Evolutionary conservation across 2,329 filamentous ascomycete species (phyloP).

Genomic region (Claviceps sp.): DNA sequence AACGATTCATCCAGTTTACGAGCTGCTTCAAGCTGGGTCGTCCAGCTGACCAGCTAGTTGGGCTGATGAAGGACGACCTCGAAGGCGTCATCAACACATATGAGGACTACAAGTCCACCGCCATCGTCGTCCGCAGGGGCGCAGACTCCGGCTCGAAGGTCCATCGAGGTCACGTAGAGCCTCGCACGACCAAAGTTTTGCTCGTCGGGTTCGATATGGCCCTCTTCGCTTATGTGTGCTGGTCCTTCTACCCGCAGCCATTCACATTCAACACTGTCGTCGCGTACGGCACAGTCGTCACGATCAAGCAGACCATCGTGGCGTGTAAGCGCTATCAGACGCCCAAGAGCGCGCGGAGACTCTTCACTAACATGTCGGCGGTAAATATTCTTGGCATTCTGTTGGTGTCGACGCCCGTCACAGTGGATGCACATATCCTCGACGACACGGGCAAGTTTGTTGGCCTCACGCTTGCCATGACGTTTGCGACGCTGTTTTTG

Average conservation of each 20-base stretch:
- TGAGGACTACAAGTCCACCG: slow-evolving; percentile 8
- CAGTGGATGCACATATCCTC: slow-evolving; percentile 7
- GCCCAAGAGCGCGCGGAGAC: slow-evolving; percentile 8
- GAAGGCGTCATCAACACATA: slow-evolving; percentile 10
- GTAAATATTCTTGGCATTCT: slow-evolving; percentile 11
- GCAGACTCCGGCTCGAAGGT: not conserved
- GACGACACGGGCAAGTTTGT: slow-evolving; percentile 7
- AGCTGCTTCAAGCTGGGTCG: slow-evolving; percentile 8
- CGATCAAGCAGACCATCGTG: slow-evolving; percentile 10
- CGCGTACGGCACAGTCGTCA: slow-evolving; percentile 10
- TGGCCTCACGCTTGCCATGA: slow-evolving; percentile 10
- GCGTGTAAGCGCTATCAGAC: slow-evolving; percentile 12
- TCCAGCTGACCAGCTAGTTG: slow-evolving; percentile 10
- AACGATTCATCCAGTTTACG: slow-evolving; percentile 10
- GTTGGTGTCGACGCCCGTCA: slow-evolving; percentile 10
- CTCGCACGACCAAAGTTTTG: slow-evolving; percentile 8
- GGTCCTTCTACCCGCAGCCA: slow-evolving; percentile 11
- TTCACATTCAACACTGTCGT: slow-evolving; percentile 12
- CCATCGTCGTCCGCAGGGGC: not conserved
- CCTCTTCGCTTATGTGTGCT: slow-evolving; percentile 11
- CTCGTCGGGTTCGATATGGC: slow-evolving; percentile 9
- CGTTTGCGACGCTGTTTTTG: slow-evolving; percentile 10
- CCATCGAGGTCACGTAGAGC: slow-evolving; percentile 9
- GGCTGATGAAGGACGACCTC: slow-evolving; percentile 10
- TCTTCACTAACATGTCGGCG: slow-evolving; percentile 12